Conservation (phyloP, 108 stramenopile species). For the Conticribra guillardii region DNA sequence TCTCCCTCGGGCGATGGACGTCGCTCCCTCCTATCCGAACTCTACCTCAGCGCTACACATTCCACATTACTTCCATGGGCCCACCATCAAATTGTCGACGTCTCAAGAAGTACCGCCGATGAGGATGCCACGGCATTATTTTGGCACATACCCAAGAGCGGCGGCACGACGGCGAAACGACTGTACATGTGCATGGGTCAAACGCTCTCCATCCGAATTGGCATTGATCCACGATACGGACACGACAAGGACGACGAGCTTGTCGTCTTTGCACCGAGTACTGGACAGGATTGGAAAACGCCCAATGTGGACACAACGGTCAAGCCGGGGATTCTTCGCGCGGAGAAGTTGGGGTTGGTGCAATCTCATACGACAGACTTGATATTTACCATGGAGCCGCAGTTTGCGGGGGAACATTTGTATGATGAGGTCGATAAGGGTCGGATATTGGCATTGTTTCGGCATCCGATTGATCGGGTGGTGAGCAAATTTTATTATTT, state of each 20-base stretch:
- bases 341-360: conserved; percentile 41
- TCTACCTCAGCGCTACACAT: conserved; percentile 15
- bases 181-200: conserved; percentile 45
- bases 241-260: conserved; percentile 35
- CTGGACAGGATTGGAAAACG: conserved; percentile 18
- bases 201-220: conserved; percentile 25
- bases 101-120: conserved; percentile 6
- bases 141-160: conserved; percentile 54
- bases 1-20: conserved; percentile 1
- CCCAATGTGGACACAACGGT: conserved; percentile 54
- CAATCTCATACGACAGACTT: conserved; percentile 32
- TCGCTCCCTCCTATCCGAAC: conserved; percentile 21
- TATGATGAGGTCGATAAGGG: conserved; percentile 42
- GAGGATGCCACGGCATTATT: conserved; percentile 23
- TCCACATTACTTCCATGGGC: conserved; percentile 30
- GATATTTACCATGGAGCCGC: conserved; percentile 37
- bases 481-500: conserved; percentile 65
- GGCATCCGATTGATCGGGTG: conserved; percentile 58
- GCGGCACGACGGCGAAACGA: conserved; percentile 51
- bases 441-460: conserved; percentile 47
- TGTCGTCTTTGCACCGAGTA: conserved; percentile 28
- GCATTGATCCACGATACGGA: conserved; percentile 26
- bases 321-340: conserved; percentile 34
- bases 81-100: conserved; percentile 24
- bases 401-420: conserved; percentile 32